A percentile compares a stretch with the other conserved stretches of the same genome.
Evolutionary conservation across 140 eudicot genomes (phyloP).

Genomic region (Stevia rebaudiana): DNA sequence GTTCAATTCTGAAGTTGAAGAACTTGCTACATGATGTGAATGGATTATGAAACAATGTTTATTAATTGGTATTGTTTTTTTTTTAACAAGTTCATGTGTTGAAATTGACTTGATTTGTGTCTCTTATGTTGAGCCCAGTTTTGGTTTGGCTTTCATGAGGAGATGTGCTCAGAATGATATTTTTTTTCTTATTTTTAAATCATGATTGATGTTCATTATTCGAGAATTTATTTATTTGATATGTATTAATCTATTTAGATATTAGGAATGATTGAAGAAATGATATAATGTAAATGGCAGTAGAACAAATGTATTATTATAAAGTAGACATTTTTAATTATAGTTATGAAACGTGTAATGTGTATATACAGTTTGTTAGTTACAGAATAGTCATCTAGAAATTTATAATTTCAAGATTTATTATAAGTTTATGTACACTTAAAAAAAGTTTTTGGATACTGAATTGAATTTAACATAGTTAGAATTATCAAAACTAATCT

Average conservation of each 20-base stretch:
- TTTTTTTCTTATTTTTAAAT: not conserved
- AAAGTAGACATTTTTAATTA: too few relatives aligned
- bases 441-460: too few relatives aligned
- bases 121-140: constrained; percentile 15
- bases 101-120: constrained; percentile 12
- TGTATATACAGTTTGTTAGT: too few relatives aligned
- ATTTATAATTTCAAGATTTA: too few relatives aligned
- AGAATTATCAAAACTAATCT: too few relatives aligned
- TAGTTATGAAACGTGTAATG: too few relatives aligned
- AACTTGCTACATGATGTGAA: constrained; percentile 38
- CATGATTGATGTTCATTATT: constrained; percentile 12
- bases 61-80: constrained; percentile 17
- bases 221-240: constrained; percentile 3
- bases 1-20: constrained; percentile 63
- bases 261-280: not conserved
- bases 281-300: not conserved
- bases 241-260: constrained; percentile 8
- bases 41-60: constrained; percentile 16
- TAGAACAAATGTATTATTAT: too few relatives aligned
- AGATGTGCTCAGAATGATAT: constrained; percentile 6
- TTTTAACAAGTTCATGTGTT: constrained; percentile 19
- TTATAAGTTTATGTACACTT: too few relatives aligned
- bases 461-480: too few relatives aligned
- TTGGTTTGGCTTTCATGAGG: constrained; percentile 34
- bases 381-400: too few relatives aligned